Evolutionary conservation across 495 filamentous ascomycete genomes (phyloP), one percentile per base, ranked within the genome.

Genomic region (Aspergillus saccharolyticus): DNA sequence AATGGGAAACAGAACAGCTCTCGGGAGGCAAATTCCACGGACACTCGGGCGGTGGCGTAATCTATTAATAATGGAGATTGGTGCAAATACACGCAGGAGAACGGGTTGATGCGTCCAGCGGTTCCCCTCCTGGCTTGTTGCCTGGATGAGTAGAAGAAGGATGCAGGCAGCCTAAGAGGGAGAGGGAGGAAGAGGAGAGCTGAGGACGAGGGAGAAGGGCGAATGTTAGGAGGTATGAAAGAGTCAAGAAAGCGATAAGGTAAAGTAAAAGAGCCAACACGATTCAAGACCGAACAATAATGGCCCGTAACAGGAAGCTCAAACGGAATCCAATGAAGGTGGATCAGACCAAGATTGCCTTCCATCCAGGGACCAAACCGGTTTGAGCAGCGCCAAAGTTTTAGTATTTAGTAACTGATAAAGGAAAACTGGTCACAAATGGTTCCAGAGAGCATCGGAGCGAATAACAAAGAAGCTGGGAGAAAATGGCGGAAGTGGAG

Each of bases 381-480:
- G 22, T 43, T 52, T 30, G 24, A 48, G 28, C 19, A 22, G 3
- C 1, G 39, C 28, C 24, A 47, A 53, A 55, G 57, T 45, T 44
- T n/a, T n/a, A n/a, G n/a, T 24, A 47, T 18, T 18, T 47, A 53
- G 54, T 39, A 63, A 33, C 54, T 60, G 52, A 51, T 44, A 17
- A 52, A 53, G 19, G n/a, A 33, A 47, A 30, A 12, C 33, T 39
- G 33, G 7, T 42, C 3, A 24, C 6, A 17, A 24, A 21, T 14
- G n/a, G 46, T 14, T 15, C 24, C 6, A 21, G 44, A 49, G 24
- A 25, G 47, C 45, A 54, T 50, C 53, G 28, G 57, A 56, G 50
- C 51, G 54, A 55, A 53, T 62, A 64, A 61, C 62, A 65, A 49
- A 57, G 66, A 69, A 65, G 57, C 59, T 52, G 60, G 53, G 51